A percentile compares a stretch with the other conserved stretches of the same genome.
Evolutionary conservation across 2,329 filamentous ascomycete species (phyloP).

Genomic region (Pezicula rhizophila): DNA sequence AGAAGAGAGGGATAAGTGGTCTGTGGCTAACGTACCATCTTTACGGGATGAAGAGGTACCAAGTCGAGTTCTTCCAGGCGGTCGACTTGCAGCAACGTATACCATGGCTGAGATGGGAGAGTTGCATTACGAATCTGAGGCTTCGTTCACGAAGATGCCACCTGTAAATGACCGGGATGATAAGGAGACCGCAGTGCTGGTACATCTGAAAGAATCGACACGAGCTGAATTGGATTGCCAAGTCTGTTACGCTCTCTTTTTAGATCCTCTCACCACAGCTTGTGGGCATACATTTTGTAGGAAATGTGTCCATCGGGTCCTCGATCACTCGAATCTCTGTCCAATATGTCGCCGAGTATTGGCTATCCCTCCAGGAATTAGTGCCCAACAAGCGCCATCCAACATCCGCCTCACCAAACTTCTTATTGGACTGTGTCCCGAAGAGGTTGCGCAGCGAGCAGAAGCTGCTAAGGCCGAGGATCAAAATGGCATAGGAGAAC

Average conservation of each 20-base stretch:
- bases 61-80: constrained; percentile 41
- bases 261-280: constrained; percentile 75
- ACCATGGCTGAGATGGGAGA: constrained; percentile 55
- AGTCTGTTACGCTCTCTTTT: constrained; percentile 75
- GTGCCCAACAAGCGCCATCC: constrained; percentile 33
- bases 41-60: constrained; percentile 29
- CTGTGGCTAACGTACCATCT: constrained; percentile 35
- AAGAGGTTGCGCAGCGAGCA: constrained; percentile 49
- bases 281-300: constrained; percentile 91
- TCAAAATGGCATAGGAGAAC: constrained; percentile 46
- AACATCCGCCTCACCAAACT: constrained; percentile 62
- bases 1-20: constrained; percentile 33
- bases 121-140: constrained; percentile 49
- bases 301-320: constrained; percentile 66
- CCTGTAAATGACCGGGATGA: constrained; percentile 13
- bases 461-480: constrained; percentile 53
- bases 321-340: constrained; percentile 74
- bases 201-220: constrained; percentile 53
- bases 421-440: constrained; percentile 63
- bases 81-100: constrained; percentile 61
- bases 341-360: constrained; percentile 71
- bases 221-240: constrained; percentile 78
- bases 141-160: constrained; percentile 39
- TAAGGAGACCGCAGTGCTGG: constrained; percentile 45
- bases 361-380: constrained; percentile 35